A percentile compares a stretch with the other conserved stretches of the same genome.
phyloP scores from a whole-genome alignment of 805 yeast species.

The Yarrowia keelungensis region DNA sequence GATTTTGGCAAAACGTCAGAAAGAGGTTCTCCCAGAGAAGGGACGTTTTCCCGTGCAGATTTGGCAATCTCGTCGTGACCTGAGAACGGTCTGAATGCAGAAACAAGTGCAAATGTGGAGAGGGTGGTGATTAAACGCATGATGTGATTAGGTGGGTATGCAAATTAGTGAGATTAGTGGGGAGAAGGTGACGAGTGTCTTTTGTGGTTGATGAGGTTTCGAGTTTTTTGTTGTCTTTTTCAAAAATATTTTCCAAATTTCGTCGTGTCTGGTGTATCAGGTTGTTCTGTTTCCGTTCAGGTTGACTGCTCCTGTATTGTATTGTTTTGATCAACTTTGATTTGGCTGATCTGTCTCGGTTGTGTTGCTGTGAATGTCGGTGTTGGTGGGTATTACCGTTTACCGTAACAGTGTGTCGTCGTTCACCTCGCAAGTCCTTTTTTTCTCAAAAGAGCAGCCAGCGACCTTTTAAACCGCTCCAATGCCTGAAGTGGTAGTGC shows the following conservation, averaged over 20 bases:
- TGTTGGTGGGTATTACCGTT: not conserved
- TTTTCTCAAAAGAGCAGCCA: too few relatives aligned
- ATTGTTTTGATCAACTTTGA: too few relatives aligned
- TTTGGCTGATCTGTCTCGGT: not conserved
- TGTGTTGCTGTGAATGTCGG: not conserved
- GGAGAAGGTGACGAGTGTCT: too few relatives aligned
- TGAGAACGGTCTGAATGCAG: slow-evolving; percentile 4
- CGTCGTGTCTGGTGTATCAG: too few relatives aligned
- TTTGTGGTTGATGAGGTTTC: too few relatives aligned
- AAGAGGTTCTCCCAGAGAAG: not conserved
- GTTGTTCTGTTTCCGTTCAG: too few relatives aligned
- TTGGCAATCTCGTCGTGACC: slow-evolving; percentile 10
- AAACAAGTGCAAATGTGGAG: not conserved
- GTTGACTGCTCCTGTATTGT: too few relatives aligned
- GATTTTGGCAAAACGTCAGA: not conserved
- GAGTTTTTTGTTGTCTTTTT: too few relatives aligned
- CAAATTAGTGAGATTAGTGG: too few relatives aligned
- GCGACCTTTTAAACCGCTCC: slow-evolving; percentile 8
- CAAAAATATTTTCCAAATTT: too few relatives aligned
- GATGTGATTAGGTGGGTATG: not conserved
- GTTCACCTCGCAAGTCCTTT: too few relatives aligned
- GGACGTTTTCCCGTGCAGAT: not conserved
- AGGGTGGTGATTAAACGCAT: not conserved
- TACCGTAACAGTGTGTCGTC: too few relatives aligned
- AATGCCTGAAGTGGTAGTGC: not conserved